Percentiles rank a stretch among this genome's conserved stretches.
These are phyloP conservation scores for Leccinum subgranulosum DNA, from an alignment of 768 basidiomycete genomes.

Conservation along the genomic window DNA sequence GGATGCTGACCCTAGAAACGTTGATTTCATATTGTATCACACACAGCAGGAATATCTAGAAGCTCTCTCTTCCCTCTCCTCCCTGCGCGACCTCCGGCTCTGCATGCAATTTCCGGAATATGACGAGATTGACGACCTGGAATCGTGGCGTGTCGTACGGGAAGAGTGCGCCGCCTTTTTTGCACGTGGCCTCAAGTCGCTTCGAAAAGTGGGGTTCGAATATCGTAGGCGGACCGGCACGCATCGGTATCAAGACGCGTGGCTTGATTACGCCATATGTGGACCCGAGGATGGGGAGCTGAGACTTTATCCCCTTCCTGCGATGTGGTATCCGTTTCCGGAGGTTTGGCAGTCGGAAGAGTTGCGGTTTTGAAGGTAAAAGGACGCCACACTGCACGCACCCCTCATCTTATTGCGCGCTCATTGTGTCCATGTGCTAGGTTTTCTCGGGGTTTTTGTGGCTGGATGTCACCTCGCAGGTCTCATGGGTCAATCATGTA, in stretches of 20 bases:
- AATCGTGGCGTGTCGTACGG: conserved; percentile 31
- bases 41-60: conserved; percentile 35
- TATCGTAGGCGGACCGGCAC: conserved; percentile 37
- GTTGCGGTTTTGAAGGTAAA: conserved; percentile 19
- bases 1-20: conserved; percentile 30
- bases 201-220: conserved; percentile 33
- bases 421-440: neutral
- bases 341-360: conserved; percentile 33
- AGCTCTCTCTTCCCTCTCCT: conserved; percentile 28
- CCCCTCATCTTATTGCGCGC: neutral
- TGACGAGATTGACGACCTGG: conserved; percentile 29
- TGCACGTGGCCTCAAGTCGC: conserved; percentile 31
- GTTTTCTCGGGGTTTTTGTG: conserved; percentile 3
- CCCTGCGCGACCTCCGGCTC: conserved; percentile 30
- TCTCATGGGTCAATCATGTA: conserved; percentile 16
- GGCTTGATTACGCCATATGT: conserved; percentile 32
- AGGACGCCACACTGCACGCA: neutral
- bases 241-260: conserved; percentile 34
- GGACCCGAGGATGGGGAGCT: conserved; percentile 20
- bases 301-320: conserved; percentile 22
- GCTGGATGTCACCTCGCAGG: conserved; percentile 13
- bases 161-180: conserved; percentile 28
- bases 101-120: conserved; percentile 37
- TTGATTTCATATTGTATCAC: conserved; percentile 25
- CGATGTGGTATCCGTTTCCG: conserved; percentile 33